Evolutionary conservation across 2,329 filamentous ascomycete genomes (phyloP).

Genomic region (Colletotrichum shisoi): DNA sequence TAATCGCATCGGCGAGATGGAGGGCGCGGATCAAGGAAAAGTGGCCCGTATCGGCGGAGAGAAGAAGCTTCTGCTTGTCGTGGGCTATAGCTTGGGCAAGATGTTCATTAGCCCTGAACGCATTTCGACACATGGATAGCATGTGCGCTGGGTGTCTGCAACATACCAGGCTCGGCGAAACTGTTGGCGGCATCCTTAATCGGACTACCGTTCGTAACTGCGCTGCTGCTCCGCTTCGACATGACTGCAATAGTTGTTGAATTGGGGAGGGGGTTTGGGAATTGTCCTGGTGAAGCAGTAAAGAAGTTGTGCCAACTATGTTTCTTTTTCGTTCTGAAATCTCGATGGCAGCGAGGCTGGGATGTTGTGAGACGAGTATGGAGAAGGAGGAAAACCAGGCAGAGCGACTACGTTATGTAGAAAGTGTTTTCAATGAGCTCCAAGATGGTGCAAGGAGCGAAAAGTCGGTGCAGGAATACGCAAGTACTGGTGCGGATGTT

Average conservation of each 20-base stretch:
- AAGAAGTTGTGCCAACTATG: not conserved
- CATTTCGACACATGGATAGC: not conserved
- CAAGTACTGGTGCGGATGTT: conserved; percentile 10
- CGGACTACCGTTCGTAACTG: conserved; percentile 57
- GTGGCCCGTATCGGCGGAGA: conserved; percentile 74
- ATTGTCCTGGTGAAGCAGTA: not conserved
- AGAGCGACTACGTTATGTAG: conserved; percentile 25
- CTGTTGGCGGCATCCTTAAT: conserved; percentile 45
- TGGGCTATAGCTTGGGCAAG: conserved; percentile 55
- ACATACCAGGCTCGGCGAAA: conserved; percentile 48
- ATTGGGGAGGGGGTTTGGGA: not conserved
- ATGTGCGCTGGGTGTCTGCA: conserved; percentile 22
- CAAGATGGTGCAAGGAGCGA: conserved; percentile 4
- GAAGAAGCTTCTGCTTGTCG: conserved; percentile 79
- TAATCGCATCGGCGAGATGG: conserved; percentile 84
- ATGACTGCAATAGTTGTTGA: conserved; percentile 51
- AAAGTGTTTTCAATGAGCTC: conserved; percentile 13
- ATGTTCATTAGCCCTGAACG: conserved; percentile 4
- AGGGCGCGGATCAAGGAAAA: conserved; percentile 74
- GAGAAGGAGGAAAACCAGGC: conserved; percentile 13
- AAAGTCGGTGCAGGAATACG: conserved; percentile 7
- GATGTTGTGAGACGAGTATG: not conserved
- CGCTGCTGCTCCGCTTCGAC: conserved; percentile 68
- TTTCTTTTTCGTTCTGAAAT: not conserved
- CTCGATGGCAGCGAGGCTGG: not conserved